These are phyloP conservation scores for Solanum gandarillasii DNA, from an alignment of 257 asterid species.

Conservation along the genomic window DNA sequence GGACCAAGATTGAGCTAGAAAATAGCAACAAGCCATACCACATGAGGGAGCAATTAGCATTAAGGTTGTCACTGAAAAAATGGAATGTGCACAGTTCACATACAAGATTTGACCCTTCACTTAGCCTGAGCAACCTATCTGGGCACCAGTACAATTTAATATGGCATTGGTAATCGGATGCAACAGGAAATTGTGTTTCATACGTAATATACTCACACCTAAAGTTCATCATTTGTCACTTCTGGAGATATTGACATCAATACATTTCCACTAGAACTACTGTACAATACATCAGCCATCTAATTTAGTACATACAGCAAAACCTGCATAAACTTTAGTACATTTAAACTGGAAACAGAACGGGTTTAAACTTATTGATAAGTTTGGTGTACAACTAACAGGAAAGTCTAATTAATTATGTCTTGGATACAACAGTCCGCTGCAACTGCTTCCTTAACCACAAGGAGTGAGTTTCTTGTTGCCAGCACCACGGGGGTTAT, in stretches of 20 bases:
- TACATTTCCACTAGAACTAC: not conserved
- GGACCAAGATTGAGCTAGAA: not conserved
- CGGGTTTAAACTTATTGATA: not conserved
- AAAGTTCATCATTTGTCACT: not conserved
- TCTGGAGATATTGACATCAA: not conserved
- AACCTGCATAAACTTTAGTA: not conserved
- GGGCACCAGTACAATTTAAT: not conserved
- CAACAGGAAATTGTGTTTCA: not conserved
- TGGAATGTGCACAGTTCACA: not conserved
- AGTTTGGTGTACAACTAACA: not conserved
- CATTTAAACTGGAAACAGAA: not conserved
- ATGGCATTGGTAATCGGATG: too few species aligned
- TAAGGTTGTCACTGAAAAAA: not conserved
- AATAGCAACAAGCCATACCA: not conserved
- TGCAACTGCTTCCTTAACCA: conserved; percentile 31
- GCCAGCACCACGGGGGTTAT: conserved; percentile 95
- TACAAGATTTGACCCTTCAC: not conserved
- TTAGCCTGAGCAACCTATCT: not conserved
- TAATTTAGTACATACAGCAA: not conserved
- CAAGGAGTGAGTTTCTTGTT: conserved; percentile 96
- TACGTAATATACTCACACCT: not conserved
- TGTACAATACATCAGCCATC: not conserved
- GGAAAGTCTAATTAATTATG: not conserved
- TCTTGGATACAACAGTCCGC: not conserved
- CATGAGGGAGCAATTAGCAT: not conserved